Percentiles rank a stretch among this genome's conserved stretches.
phyloP scores from a whole-genome alignment of 768 basidiomycete genomes.

The Lentinula aciculospora region DNA sequence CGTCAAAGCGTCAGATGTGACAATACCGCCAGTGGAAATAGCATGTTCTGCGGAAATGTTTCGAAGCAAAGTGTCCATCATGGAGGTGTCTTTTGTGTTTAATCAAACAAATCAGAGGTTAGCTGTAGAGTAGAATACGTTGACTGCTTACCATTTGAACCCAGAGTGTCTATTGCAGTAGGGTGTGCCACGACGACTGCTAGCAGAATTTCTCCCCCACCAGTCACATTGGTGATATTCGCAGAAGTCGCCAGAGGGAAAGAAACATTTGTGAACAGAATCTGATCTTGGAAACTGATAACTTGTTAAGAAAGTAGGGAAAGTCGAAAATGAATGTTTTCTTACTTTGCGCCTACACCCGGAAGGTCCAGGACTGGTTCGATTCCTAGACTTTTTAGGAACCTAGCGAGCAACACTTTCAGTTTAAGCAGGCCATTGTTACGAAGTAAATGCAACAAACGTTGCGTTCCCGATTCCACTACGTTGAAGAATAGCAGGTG shows the following conservation, averaged over 20 bases:
- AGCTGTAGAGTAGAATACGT: no score
- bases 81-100: not conserved
- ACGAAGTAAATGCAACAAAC: not conserved
- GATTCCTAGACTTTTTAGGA: constrained; percentile 11
- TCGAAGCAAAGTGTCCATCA: not conserved
- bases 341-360: constrained; percentile 14
- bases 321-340: no score
- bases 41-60: constrained; percentile 10
- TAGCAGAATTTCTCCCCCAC: constrained; percentile 3
- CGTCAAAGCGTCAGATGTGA: constrained; percentile 6
- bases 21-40: constrained; percentile 11
- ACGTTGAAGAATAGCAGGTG: constrained; percentile 12
- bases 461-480: constrained; percentile 14
- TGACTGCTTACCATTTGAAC: constrained; percentile 9
- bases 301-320: not conserved
- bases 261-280: constrained; percentile 11
- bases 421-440: not conserved
- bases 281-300: constrained; percentile 14
- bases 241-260: constrained; percentile 8
- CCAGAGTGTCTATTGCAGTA: constrained; percentile 11
- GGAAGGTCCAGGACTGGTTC: constrained; percentile 13
- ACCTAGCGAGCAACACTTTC: not conserved
- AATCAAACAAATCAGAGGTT: not conserved
- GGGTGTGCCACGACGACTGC: constrained; percentile 11
- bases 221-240: constrained; percentile 10